Base-by-base conservation (phyloP, 1,139 yeast species). In the Pneumocystis jirovecii region DNA sequence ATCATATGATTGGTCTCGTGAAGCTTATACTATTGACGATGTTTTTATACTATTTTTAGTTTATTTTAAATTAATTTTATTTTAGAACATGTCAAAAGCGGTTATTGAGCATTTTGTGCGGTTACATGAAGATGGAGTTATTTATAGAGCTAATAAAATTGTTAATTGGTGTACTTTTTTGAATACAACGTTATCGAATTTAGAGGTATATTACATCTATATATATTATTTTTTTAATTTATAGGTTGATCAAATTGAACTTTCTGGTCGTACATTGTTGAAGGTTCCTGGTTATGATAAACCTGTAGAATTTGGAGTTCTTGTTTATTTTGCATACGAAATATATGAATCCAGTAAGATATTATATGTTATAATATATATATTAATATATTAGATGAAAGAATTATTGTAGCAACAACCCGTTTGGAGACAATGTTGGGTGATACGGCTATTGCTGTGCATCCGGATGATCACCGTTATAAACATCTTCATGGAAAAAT, bases 371-470 rank as follows among this genome's bases (percentile, higher is more conserved):
- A 40, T 40, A 17, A 40, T 21, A 17, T 56, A 37, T 29, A 42
- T 42, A 21, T 50, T 25, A n/a, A 50, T 25, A 15, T 25, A 39
- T 39, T 17, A 42, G 61, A 69, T 35, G 98, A 93, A 78, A 87
- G 83, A 76, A 75, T 93, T 67, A 81, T 93, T 68, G 96, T 93
- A 70, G 98, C 98, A 62, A 93, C 98, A 64, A 93, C 98, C 62
- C 93, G 98, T 84, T 98, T 98, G 63, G 98, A 93, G 79, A 93
- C 98, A 67, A 80, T 93, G 72, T 91, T 93, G 73, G 98, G 98
- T 81, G 98, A 93, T 78, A 90, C 97, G 68, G 98, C 87, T 74
- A 87, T 93, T 71, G 98, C 98, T 61, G 96, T 93, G 66, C 98
- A 93, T 76, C 98, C 98, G 66, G 83, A 91, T 64, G 98, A 93